phyloP scores from a whole-genome alignment of 495 filamentous ascomycete species.

The Baudoinia panamericana region DNA sequence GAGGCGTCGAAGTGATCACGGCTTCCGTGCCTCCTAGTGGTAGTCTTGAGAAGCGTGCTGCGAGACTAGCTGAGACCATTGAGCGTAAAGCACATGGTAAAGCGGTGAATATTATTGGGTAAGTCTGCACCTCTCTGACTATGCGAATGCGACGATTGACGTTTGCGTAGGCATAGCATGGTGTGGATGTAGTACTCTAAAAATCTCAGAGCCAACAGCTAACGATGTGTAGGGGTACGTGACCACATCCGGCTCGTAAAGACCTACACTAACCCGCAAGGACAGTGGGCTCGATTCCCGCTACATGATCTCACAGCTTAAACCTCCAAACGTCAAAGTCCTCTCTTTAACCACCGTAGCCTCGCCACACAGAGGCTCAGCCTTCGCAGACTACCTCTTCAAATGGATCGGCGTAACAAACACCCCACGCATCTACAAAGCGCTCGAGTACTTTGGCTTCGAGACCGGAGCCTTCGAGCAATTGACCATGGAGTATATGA shows the following conservation, averaged over 20 bases:
- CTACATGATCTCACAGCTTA: constrained; percentile 78
- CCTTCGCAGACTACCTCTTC: constrained; percentile 72
- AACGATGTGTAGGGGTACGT: constrained; percentile 35
- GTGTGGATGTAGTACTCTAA: too few species aligned
- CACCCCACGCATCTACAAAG: constrained; percentile 57
- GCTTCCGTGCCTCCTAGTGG: constrained; percentile 66
- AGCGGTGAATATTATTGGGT: constrained; percentile 80
- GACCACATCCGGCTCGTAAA: constrained; percentile 1
- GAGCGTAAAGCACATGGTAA: constrained; percentile 51
- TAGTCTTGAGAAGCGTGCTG: constrained; percentile 65
- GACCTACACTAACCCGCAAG: constrained; percentile 19
- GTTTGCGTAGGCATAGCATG: constrained; percentile 52
- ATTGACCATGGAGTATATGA: constrained; percentile 72
- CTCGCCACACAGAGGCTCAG: constrained; percentile 71
- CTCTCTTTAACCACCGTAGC: constrained; percentile 77
- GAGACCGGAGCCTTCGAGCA: constrained; percentile 77
- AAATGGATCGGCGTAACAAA: constrained; percentile 47
- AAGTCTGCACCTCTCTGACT: constrained; percentile 32
- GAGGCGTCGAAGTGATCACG: constrained; percentile 67
- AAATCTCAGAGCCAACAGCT: neutral
- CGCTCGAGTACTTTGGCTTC: constrained; percentile 51
- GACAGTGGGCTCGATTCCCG: constrained; percentile 71
- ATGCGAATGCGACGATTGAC: constrained; percentile 15
- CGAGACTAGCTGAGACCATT: constrained; percentile 52
- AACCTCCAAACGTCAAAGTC: constrained; percentile 57